Base-by-base conservation (phyloP, 371 early-diverging fungal genomes). In the Mucor sp. region DNA sequence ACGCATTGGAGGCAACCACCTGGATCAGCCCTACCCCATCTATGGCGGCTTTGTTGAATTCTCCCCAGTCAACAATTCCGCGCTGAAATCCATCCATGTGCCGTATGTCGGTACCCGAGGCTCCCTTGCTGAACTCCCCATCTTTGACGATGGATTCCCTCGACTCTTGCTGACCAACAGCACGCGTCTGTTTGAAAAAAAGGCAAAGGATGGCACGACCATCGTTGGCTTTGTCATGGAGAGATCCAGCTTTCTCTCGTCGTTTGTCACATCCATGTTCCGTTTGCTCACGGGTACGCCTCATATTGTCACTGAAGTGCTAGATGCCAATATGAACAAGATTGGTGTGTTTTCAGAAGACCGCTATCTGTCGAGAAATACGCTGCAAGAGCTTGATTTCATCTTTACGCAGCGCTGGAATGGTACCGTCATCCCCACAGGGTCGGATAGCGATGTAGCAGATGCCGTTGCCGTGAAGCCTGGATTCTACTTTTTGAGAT, bases 81-180 rank as follows among this genome's bases (percentile, higher is more conserved):
- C 60, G 12, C 14, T 35, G 7, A 63, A 60, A 15, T 21, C 75
- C 9, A 72, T 82, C 55, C 76, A 76, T 25, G 63, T 89, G 4
- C 90, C 90, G 7, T 90, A 87, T 66, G 67, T 82, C 27, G 90
- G 89, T 28, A 56, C 87, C 30, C 72, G 75, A 60, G 89, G 90
- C 2, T 72, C 84, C 32, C 56, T 85, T n/a, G 41, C 60, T 37
- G 64, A 77, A 15, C 67, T 88, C 2, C 87, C 86, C 6, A 82
- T 87, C 17, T 78, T 88, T 66, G 84, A 62, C 14, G 9, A 19
- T 6, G 63, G 66, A 0, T 80, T 71, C 37, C 83, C 81, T 44
- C 58, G 65, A 8, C 25, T 72, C n/a, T 4, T 62, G 5, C 6
- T 48, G 4, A 43, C 30, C 23, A 62, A 67, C 23, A 23, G 6